Conservation (phyloP, 2,329 filamentous ascomycete species). For the Botryotinia narcissicola region DNA sequence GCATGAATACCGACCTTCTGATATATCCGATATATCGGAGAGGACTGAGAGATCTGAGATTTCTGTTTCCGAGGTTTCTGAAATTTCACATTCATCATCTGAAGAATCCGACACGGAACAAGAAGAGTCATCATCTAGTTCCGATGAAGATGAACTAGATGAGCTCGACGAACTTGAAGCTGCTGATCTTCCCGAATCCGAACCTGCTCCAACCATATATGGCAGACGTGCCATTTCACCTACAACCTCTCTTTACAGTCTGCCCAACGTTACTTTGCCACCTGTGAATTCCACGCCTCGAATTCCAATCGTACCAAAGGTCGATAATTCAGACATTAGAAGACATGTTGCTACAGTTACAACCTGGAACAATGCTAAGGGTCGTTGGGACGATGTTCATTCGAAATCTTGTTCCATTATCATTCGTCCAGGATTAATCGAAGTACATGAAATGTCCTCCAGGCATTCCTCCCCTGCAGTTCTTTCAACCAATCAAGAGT, state of each 20-base stretch:
- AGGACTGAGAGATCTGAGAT: slow-evolving; percentile 45
- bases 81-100: slow-evolving; percentile 72
- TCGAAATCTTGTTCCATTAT: slow-evolving; percentile 53
- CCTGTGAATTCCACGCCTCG: slow-evolving; percentile 84
- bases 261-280: slow-evolving; percentile 53
- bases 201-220: slow-evolving; percentile 19
- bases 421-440: slow-evolving; percentile 57
- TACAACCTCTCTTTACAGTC: slow-evolving; percentile 19
- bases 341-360: slow-evolving; percentile 55
- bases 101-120: slow-evolving; percentile 23
- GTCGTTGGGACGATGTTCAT: slow-evolving; percentile 58
- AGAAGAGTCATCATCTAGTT: slow-evolving; percentile 19
- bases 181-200: slow-evolving; percentile 15
- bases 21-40: slow-evolving; percentile 47
- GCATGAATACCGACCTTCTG: slow-evolving; percentile 92
- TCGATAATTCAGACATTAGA: slow-evolving; percentile 42
- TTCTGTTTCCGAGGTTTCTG: slow-evolving; percentile 56
- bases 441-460: slow-evolving; percentile 50
- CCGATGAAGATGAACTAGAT: slow-evolving; percentile 18
- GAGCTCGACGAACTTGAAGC: slow-evolving; percentile 18
- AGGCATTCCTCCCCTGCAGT: slow-evolving; percentile 27
- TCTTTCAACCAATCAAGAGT: slow-evolving; percentile 19
- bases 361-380: slow-evolving; percentile 59
- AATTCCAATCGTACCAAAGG: slow-evolving; percentile 48
- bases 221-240: slow-evolving; percentile 19